phyloP scores from a whole-genome alignment of 2,329 filamentous ascomycete species.

The Orbilia quercus region DNA sequence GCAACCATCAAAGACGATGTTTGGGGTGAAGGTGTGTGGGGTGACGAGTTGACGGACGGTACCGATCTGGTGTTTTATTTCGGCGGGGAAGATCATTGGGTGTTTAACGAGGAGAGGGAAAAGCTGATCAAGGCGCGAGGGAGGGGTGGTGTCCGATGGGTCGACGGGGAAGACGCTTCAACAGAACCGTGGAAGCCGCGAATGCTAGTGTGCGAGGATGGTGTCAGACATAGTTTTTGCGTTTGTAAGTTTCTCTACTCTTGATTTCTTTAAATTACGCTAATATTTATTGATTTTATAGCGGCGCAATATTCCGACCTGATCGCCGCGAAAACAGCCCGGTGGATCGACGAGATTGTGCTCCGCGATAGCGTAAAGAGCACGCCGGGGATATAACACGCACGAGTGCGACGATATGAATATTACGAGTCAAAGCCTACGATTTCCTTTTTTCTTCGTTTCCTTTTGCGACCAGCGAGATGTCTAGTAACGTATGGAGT shows the following conservation, averaged over 20 bases:
- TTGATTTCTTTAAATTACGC: neutral
- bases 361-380: slow-evolving; percentile 16
- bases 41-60: slow-evolving; percentile 58
- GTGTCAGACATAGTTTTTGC: slow-evolving; percentile 73
- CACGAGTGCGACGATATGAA: neutral
- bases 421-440: neutral
- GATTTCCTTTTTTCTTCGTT: neutral
- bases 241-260: slow-evolving; percentile 64
- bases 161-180: slow-evolving; percentile 59
- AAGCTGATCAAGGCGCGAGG: slow-evolving; percentile 64
- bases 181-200: slow-evolving; percentile 62
- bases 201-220: slow-evolving; percentile 69
- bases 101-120: slow-evolving; percentile 69
- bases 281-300: neutral
- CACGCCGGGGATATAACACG: neutral
- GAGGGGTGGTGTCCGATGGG: slow-evolving; percentile 57
- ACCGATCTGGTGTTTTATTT: slow-evolving; percentile 71
- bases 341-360: slow-evolving; percentile 61
- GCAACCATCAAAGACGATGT: slow-evolving; percentile 69
- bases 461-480: neutral
- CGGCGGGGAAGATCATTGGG: slow-evolving; percentile 72
- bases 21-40: slow-evolving; percentile 73
- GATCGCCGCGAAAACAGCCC: slow-evolving; percentile 66
- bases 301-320: slow-evolving; percentile 66
- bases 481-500: too few relatives aligned